Base-by-base conservation (phyloP, 2,329 filamentous ascomycete genomes). In the Exophiala sideris region DNA sequence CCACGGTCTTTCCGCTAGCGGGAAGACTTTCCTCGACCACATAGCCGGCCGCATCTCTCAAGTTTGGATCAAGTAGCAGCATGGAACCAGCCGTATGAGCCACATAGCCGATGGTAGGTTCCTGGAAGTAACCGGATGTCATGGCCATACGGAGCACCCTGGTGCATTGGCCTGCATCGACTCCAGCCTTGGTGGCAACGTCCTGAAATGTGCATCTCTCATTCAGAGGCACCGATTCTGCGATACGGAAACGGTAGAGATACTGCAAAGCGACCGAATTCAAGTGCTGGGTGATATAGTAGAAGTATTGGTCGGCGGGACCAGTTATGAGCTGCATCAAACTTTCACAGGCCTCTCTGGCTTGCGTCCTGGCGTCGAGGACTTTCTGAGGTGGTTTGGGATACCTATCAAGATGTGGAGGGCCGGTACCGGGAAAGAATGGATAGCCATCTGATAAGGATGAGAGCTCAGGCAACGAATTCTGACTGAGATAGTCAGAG, bases 61-160 rank as follows among this genome's bases (percentile, higher is more conserved):
- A 33, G 59, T 48, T 7, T 21, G 45, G 10, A 38, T 49, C 1
- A n/a, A 49, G 11, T 45, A 85, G 71, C 2, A 77, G 65, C 3
- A 73, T 74, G 1, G 80, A 84, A 1, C 75, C 73, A 1, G 79
- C 76, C 1, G 79, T 83, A 64, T 85, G 83, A 7, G 75, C 76
- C 55, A 85, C 39, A 32, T 45, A 20, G 16, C 38, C 38, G 16
- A 40, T 5, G 8, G 12, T 16, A n/a, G 38, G 14, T 14, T 40
- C 38, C 7, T 40, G 11, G 16, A 40, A 40, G 38, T 40, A 40
- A 8, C 38, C 38, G 11, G 10, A 40, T 2, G 38, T 40, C 38
- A 40, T 40, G 14, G 10, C 14, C 11, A 8, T 8, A n/a, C 38
- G 8, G n/a, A 40, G 38, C 8, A 40, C 14, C 16, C 38, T 40